A percentile compares a stretch with the other conserved stretches of the same genome.
Evolutionary conservation across 768 basidiomycete genomes (phyloP).

Genomic region (Mycena filopes): DNA sequence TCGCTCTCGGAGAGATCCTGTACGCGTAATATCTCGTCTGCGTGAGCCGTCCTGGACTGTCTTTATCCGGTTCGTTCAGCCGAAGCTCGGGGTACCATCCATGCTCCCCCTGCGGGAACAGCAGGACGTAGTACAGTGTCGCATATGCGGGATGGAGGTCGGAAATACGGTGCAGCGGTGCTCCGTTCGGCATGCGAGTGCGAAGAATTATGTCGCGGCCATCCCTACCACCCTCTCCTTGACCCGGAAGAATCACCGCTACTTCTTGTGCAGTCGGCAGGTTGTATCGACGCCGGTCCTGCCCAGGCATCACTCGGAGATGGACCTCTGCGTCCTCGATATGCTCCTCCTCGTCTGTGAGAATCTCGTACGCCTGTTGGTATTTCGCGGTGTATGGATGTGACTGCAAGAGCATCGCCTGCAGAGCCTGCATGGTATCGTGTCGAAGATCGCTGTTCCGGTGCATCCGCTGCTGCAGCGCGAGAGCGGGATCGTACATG

Average conservation of each 20-base stretch:
- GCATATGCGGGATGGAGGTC: constrained; percentile 43
- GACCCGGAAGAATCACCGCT: constrained; percentile 47
- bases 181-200: constrained; percentile 8
- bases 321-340: not conserved
- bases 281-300: constrained; percentile 49
- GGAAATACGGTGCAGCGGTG: constrained; percentile 37
- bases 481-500: constrained; percentile 3
- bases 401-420: not conserved
- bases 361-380: constrained; percentile 1
- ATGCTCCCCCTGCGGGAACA: constrained; percentile 45
- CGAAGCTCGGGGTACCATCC: constrained; percentile 44
- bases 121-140: constrained; percentile 47
- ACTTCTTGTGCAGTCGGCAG: constrained; percentile 51
- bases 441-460: not conserved
- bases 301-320: constrained; percentile 1
- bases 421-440: not conserved
- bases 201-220: constrained; percentile 44
- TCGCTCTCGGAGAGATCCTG: not conserved
- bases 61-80: not conserved
- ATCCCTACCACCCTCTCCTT: constrained; percentile 26
- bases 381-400: not conserved
- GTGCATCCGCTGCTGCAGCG: constrained; percentile 4
- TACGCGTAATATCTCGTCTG: constrained; percentile 5
- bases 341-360: not conserved
- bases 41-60: constrained; percentile 8